phyloP scores from a whole-genome alignment of 2,329 filamentous ascomycete genomes.

The Clonostachys rosea region DNA sequence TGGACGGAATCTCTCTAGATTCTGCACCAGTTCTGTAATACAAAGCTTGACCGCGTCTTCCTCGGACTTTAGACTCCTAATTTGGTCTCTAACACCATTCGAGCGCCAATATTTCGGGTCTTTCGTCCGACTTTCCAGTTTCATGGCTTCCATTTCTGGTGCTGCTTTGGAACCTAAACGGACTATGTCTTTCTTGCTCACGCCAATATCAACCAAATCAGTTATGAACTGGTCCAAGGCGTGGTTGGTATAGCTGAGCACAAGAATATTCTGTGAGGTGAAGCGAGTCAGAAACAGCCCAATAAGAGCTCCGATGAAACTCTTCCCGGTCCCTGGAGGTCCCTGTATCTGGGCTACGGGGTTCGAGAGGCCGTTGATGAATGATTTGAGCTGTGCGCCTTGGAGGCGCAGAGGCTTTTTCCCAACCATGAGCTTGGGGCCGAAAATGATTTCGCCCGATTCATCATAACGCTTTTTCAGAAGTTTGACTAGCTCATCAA shows the following conservation, averaged over 20 bases:
- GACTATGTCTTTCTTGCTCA: conserved; percentile 44
- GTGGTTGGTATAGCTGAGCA: conserved; percentile 67
- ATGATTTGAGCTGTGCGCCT: background rate
- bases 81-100: background rate
- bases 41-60: conserved; percentile 6
- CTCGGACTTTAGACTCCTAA: conserved; percentile 20
- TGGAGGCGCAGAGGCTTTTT: background rate
- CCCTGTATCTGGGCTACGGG: no score
- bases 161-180: conserved; percentile 60
- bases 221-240: conserved; percentile 62
- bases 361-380: no score
- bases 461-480: background rate
- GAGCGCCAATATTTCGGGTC: conserved; percentile 13
- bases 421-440: background rate
- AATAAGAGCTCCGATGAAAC: conserved; percentile 63
- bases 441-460: background rate
- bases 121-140: conserved; percentile 31
- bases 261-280: conserved; percentile 48
- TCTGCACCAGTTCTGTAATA: conserved; percentile 12
- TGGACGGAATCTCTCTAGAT: conserved; percentile 4
- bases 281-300: conserved; percentile 48
- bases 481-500: background rate
- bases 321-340: conserved; percentile 64
- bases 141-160: conserved; percentile 37
- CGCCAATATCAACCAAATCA: conserved; percentile 57